Evolutionary conservation across 1,139 yeast genomes (phyloP).

Genomic region (Debaryomycetaceae sp.): DNA sequence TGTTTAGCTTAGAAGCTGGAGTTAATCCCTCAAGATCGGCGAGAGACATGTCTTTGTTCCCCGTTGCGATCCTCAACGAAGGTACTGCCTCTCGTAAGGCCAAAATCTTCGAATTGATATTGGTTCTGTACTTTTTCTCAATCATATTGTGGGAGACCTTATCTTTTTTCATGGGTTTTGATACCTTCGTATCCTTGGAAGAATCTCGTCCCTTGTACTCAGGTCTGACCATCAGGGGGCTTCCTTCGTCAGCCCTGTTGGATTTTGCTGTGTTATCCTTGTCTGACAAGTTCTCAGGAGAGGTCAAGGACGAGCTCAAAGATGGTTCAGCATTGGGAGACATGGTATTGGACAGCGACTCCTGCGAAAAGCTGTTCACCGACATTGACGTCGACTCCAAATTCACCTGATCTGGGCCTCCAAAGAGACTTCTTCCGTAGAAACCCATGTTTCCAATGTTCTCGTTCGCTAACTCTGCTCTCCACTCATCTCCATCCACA

Average conservation of each 20-base stretch:
- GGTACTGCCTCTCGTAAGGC: conserved; percentile 78
- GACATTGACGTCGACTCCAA: conserved; percentile 10
- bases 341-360: conserved; percentile 16
- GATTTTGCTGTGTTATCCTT: not conserved
- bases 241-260: not conserved
- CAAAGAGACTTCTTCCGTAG: conserved; percentile 1
- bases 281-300: conserved; percentile 23
- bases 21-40: conserved; percentile 75
- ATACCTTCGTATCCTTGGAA: conserved; percentile 14
- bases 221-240: not conserved
- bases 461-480: not conserved
- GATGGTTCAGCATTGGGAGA: conserved; percentile 29
- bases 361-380: conserved; percentile 14
- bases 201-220: not conserved
- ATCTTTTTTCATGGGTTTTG: conserved; percentile 45
- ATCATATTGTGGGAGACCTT: conserved; percentile 76
- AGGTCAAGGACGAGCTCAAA: conserved; percentile 27
- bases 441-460: not conserved
- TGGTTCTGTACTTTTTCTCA: conserved; percentile 75
- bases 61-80: conserved; percentile 48
- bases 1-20: conserved; percentile 85
- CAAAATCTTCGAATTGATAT: conserved; percentile 68
- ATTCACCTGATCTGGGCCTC: not conserved
- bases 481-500: not conserved
- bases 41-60: conserved; percentile 34